Evolutionary conservation across 2,329 filamentous ascomycete genomes (phyloP).

Genomic region (Boeremia lycopersici): DNA sequence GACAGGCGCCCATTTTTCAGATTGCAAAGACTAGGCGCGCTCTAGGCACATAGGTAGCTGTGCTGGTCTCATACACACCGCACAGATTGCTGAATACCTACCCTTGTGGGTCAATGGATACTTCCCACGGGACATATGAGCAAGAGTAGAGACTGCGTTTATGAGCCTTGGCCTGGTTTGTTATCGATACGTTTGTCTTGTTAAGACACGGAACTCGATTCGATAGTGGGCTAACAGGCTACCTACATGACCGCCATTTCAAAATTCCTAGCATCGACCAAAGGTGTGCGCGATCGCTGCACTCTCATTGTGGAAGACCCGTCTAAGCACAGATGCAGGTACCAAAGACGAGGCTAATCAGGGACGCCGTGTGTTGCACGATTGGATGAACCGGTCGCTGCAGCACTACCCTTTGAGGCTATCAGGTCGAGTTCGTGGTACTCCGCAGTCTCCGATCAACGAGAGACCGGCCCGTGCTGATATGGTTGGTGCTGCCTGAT

Average conservation of each 20-base stretch:
- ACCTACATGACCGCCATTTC: not conserved
- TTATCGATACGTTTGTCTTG: not conserved
- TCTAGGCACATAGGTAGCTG: too few species aligned
- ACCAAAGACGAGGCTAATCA: conserved; percentile 4
- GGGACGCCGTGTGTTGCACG: not conserved
- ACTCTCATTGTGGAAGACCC: not conserved
- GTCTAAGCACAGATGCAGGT: conserved; percentile 19
- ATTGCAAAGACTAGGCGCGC: too few species aligned
- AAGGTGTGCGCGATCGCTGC: not conserved
- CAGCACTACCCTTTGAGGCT: conserved; percentile 1
- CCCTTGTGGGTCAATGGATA: too few species aligned
- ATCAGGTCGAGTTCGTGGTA: not conserved
- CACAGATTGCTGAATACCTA: too few species aligned
- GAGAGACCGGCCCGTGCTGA: not conserved
- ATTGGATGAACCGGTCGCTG: conserved; percentile 1
- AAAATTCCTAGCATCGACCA: not conserved
- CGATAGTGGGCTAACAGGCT: conserved; percentile 1
- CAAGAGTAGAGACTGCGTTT: not conserved
- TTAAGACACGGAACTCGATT: not conserved
- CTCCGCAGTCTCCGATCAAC: not conserved
- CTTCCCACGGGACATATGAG: not conserved
- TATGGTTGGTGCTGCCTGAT: not conserved
- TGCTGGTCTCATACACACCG: too few species aligned
- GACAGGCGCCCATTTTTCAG: not conserved
- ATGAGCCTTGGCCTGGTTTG: too few species aligned